Base-by-base conservation (phyloP, 805 yeast genomes). In the Wickerhamiella galacta region DNA sequence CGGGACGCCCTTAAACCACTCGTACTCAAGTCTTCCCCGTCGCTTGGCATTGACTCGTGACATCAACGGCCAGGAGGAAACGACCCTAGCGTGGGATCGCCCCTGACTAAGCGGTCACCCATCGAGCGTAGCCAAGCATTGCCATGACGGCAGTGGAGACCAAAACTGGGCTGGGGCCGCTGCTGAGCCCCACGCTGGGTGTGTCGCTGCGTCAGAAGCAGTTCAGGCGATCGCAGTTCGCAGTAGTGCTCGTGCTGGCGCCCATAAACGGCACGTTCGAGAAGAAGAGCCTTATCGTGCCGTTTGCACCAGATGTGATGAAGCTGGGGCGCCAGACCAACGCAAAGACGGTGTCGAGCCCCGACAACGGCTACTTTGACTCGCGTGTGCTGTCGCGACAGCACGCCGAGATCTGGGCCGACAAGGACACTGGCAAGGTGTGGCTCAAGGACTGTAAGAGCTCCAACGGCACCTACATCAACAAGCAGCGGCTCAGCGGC, bases 381-480 rank as follows among this genome's bases (percentile, higher is more conserved):
- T 81, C 95, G 8, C 63, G 96, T 19, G 96, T 92, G 8, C 65
- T 90, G 29, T 75, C 92, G 14, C 63, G 99, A 42, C 90, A 80
- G 48, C 99, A 90, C 56, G 99, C 99, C 0, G 87, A 80, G 46
- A 58, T 90, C 40, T 80, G 70, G 60, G 70, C 83, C 23, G 90
- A 80, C 43, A 61, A 70, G 12, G 53, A 53, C 17, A 56, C 60
- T 4, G 83, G 85, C 4, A 66, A 66, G 38, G 64, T 92, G 15
- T 81, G 65, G 63, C 66, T 90, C 17, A 71, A 75, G 43, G 99
- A 90, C 57, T 66, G 83, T 48, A 82, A 83, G 36, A 77, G 93
- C 2, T 78, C 94, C 16, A 90, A 90, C 54, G 99, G 99, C 7
- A 87, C 98, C 0, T 92, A 77, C 52, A 70, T 90, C 31, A 90